Evolutionary conservation across 192 early-diverging fungal genomes (phyloP).

Genomic region (Coemansia sp.): DNA sequence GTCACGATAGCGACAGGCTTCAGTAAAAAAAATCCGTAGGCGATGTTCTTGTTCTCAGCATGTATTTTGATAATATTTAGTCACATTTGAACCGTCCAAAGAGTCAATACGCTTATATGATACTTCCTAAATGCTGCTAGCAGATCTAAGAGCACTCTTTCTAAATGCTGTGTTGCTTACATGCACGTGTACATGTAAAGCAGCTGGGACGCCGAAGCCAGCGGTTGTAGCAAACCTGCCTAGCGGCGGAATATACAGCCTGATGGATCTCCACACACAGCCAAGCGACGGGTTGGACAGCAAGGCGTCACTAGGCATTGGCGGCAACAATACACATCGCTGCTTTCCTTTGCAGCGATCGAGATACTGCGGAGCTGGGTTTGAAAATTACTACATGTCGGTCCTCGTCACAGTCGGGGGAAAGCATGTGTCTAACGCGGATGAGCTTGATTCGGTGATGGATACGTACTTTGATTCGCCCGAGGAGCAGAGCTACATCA

Average conservation of each 20-base stretch:
- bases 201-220: neutral
- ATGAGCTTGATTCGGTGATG: slow-evolving; percentile 32
- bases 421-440: slow-evolving; percentile 17
- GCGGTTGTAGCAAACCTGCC: neutral
- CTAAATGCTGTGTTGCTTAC: neutral
- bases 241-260: slow-evolving; percentile 6
- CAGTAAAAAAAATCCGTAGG: too few relatives aligned
- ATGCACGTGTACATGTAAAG: neutral
- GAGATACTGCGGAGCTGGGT: slow-evolving; percentile 29
- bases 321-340: neutral
- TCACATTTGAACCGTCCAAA: neutral
- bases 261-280: neutral
- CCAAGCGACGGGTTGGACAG: neutral
- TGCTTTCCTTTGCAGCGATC: slow-evolving; percentile 38
- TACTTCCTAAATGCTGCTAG: neutral
- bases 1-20: too few relatives aligned
- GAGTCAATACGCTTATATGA: neutral
- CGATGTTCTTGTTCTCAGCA: too few relatives aligned
- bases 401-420: slow-evolving; percentile 21
- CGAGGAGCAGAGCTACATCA: slow-evolving; percentile 23
- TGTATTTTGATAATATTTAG: too few relatives aligned
- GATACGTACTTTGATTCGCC: slow-evolving; percentile 37
- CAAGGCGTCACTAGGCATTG: neutral
- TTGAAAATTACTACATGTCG: slow-evolving; percentile 34
- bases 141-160: neutral